Evolutionary conservation across 257 asterid species (phyloP).

Genomic region (Cruciata laevipes): DNA sequence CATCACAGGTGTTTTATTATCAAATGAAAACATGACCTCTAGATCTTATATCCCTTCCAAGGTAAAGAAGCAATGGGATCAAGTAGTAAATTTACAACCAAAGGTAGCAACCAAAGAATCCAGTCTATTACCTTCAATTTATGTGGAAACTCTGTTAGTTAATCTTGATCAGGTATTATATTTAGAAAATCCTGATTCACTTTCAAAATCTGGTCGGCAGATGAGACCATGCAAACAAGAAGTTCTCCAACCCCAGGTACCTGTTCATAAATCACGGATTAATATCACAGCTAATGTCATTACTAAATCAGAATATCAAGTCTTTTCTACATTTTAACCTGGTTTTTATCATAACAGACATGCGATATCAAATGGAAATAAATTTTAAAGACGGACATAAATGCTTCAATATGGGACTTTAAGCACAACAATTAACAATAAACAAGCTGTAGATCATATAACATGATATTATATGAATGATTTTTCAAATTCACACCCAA

Average conservation of each 20-base stretch:
- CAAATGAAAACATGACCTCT: not conserved
- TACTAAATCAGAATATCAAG: not conserved
- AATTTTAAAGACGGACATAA: not conserved
- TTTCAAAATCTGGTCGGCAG: conserved; percentile 39
- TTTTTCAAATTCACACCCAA: not conserved
- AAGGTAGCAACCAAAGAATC: conserved; percentile 7
- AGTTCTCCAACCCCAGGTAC: conserved; percentile 61
- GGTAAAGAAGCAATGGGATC: not conserved
- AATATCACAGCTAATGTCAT: not conserved
- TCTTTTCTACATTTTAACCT: not conserved
- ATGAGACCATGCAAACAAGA: conserved; percentile 56
- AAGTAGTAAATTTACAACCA: not conserved
- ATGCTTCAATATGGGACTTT: not conserved
- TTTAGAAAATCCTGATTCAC: conserved; percentile 60
- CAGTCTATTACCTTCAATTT: conserved; percentile 54
- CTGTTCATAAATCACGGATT: conserved; percentile 22
- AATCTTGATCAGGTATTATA: conserved; percentile 43
- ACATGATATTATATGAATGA: not conserved
- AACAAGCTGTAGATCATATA: not conserved
- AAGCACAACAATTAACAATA: not conserved
- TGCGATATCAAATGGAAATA: not conserved
- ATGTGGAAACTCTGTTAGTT: conserved; percentile 60
- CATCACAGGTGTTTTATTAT: not conserved
- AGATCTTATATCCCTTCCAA: too few relatives aligned
- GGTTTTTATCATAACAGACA: not conserved